Base-by-base conservation (phyloP, 1,139 yeast genomes). In the Pichia sp. region DNA sequence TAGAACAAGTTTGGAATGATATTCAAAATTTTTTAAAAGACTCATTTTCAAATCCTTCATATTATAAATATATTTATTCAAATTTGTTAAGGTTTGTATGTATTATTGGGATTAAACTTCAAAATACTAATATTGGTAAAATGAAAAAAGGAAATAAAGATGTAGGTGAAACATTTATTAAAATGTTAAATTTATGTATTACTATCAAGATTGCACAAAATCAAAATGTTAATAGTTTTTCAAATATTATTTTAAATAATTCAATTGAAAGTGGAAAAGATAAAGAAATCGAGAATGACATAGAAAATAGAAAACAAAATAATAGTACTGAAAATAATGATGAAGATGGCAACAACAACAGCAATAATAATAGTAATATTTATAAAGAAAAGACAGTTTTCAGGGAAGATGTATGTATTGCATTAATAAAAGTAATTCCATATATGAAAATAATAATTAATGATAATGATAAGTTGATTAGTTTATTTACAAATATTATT, bases 1-100 rank as follows among this genome's bases (percentile, higher is more conserved):
- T 87, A 31, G 86, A 82, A 47, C 96, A 89, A 48, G 71, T 87
- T 26, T 87, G 90, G 82, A 62, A 61, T 22, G 74, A 73, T 26
- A 68, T 81, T 24, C 65, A 77, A 37, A 64, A 62, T 6, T 87
- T 86, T 55, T 68, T 85, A 52, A 78, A 72, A 51, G 87, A 81
- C 26, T 73, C 80, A 0, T 55, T 71, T 35, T 63, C 73, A 12
- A 77, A 79, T 55, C 62, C 73, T 20, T 53, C 65, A n/a, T 58
- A 66, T 3, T 86, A 77, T 59, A 72, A 71, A 45, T 63, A 63
- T 2, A 60, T 82, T 0, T 62, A 79, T 37, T 75, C 86, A 1
- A 73, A 70, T 37, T 56, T 82, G 6, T 63, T 87, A 39, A 70
- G 66, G 38, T 69, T 82, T 42, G 60, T 76, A 4, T 69, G 75